Evolutionary conservation across 352 stramenopile species (phyloP).

Genomic region (Phytophthora agathidicida): DNA sequence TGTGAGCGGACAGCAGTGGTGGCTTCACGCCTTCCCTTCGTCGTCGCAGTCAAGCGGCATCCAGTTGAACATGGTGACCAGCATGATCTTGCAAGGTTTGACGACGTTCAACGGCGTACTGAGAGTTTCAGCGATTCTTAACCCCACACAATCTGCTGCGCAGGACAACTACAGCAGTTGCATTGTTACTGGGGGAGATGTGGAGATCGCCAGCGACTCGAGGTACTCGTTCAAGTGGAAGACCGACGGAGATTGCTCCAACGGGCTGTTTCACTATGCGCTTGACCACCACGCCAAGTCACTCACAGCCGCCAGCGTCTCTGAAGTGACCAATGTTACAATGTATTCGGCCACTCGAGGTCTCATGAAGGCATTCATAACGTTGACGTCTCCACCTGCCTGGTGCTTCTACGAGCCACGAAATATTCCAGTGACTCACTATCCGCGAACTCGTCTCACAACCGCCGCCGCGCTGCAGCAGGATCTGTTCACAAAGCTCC

Average conservation of each 20-base stretch:
- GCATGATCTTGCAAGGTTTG: constrained; percentile 44
- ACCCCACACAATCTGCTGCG: constrained; percentile 43
- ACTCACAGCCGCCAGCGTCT: constrained; percentile 47
- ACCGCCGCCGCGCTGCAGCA: constrained; percentile 38
- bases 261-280: constrained; percentile 68
- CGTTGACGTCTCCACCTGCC: constrained; percentile 37
- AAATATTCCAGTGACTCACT: constrained; percentile 62
- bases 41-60: constrained; percentile 24
- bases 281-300: constrained; percentile 64
- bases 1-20: constrained; percentile 62
- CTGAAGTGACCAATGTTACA: constrained; percentile 36
- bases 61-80: constrained; percentile 48
- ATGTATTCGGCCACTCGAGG: constrained; percentile 62
- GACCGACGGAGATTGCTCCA: constrained; percentile 56
- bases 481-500: constrained; percentile 53
- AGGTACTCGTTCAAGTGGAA: constrained; percentile 70
- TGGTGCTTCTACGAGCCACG: constrained; percentile 58
- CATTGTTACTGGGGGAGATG: constrained; percentile 53
- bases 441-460: constrained; percentile 52
- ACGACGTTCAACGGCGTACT: constrained; percentile 50
- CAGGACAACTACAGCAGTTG: constrained; percentile 75
- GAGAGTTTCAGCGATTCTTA: constrained; percentile 48
- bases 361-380: constrained; percentile 58
- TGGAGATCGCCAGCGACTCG: constrained; percentile 48
- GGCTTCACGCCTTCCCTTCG: constrained; percentile 52